Evolutionary conservation across 805 yeast genomes (phyloP).

Genomic region (Kodamaea restingae): DNA sequence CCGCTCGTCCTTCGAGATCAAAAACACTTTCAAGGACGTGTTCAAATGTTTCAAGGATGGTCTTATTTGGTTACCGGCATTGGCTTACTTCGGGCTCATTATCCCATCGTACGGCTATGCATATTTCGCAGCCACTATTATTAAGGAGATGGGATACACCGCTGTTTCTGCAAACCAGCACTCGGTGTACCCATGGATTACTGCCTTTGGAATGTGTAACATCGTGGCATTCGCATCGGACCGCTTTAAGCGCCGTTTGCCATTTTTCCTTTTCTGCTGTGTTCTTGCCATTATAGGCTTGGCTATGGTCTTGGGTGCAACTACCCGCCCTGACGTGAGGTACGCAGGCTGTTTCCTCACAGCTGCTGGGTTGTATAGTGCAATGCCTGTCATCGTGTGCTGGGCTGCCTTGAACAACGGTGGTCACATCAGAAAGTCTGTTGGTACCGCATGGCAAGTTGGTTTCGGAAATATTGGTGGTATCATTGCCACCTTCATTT

Average conservation of each 20-base stretch:
- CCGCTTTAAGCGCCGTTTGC: slow-evolving; percentile 42
- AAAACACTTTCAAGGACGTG: slow-evolving; percentile 45
- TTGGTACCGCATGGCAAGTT: slow-evolving; percentile 57
- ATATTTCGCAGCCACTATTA: slow-evolving; percentile 66
- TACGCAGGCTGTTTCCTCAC: slow-evolving; percentile 64
- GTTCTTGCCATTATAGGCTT: slow-evolving; percentile 48
- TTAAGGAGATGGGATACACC: slow-evolving; percentile 57
- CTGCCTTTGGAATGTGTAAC: slow-evolving; percentile 66
- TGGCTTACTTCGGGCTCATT: slow-evolving; percentile 60
- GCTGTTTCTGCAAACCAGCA: slow-evolving; percentile 73
- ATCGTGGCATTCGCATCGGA: slow-evolving; percentile 56
- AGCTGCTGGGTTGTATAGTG: slow-evolving; percentile 56
- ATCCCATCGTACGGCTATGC: slow-evolving; percentile 78
- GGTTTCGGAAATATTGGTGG: slow-evolving; percentile 77
- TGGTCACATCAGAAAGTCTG: slow-evolving; percentile 59
- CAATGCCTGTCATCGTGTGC: slow-evolving; percentile 68
- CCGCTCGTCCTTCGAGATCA: slow-evolving; percentile 47
- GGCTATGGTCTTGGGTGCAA: slow-evolving; percentile 48
- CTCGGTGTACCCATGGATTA: slow-evolving; percentile 83
- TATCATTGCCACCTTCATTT: slow-evolving; percentile 57
- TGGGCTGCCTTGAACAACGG: slow-evolving; percentile 61
- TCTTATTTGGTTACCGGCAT: slow-evolving; percentile 52
- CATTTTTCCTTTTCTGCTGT: slow-evolving; percentile 39
- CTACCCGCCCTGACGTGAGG: slow-evolving; percentile 35
- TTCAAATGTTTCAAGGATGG: slow-evolving; percentile 54